Percentiles rank a stretch among this genome's conserved stretches.
phyloP scores from a whole-genome alignment of 352 stramenopile species.

The Globisporangium echinulatum region DNA sequence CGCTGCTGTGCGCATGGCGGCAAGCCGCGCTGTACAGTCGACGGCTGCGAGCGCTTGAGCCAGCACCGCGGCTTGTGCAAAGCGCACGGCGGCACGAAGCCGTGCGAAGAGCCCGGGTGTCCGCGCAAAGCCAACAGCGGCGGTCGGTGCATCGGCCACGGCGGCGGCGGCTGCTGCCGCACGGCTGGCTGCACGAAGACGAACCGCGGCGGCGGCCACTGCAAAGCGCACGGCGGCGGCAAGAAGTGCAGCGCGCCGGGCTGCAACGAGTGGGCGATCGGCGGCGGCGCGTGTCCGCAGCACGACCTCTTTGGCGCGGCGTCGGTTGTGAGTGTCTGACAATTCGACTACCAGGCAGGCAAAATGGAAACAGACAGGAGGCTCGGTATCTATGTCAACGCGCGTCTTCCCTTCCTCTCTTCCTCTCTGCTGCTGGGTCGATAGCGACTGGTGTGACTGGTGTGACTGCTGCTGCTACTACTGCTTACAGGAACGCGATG shows the following conservation, averaged over 20 bases:
- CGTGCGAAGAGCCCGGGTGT: slow-evolving; percentile 53
- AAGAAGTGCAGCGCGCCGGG: slow-evolving; percentile 58
- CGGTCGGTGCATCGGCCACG: slow-evolving; percentile 79
- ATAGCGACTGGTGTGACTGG: not conserved
- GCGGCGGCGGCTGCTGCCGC: slow-evolving; percentile 64
- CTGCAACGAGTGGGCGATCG: slow-evolving; percentile 71
- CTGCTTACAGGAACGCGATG: slow-evolving; percentile 57
- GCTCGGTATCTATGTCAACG: slow-evolving; percentile 5
- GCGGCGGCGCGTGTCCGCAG: slow-evolving; percentile 55
- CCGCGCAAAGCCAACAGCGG: slow-evolving; percentile 65
- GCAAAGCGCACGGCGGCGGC: slow-evolving; percentile 71
- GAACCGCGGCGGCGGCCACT: slow-evolving; percentile 73
- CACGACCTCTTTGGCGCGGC: slow-evolving; percentile 47
- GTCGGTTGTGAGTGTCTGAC: slow-evolving; percentile 50
- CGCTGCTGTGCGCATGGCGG: slow-evolving; percentile 73
- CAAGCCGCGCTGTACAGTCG: slow-evolving; percentile 56
- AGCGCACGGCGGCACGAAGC: slow-evolving; percentile 65
- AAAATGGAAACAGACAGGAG: not conserved
- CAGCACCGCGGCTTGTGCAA: slow-evolving; percentile 73
- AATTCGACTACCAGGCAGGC: too few species aligned
- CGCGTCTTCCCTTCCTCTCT: not conserved
- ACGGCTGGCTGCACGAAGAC: slow-evolving; percentile 60
- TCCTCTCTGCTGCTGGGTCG: not conserved
- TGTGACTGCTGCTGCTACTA: not conserved
- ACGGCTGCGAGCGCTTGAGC: slow-evolving; percentile 60